Evolutionary conservation across 306 rosid species (phyloP), one percentile per base, ranked within the genome.

Genomic region (Trifolium subterraneum): DNA sequence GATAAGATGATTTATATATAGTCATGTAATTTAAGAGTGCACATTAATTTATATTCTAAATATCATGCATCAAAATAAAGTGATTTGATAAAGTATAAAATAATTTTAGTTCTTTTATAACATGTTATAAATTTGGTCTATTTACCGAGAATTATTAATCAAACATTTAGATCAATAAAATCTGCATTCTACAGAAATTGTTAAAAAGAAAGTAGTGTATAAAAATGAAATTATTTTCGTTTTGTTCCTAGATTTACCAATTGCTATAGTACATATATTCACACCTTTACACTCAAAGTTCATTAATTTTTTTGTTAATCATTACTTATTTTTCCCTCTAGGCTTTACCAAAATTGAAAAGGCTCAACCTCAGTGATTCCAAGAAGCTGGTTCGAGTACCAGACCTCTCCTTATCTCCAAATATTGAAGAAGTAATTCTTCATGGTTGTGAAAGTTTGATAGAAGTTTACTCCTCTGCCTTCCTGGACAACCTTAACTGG

Each of bases 361-460:
- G 77, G 14, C 67, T 80, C 1, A 10, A 80, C 62, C 64, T 80
- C 7, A 19, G 77, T 42, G 0, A 2, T 42, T 80, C 80, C 23
- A 0, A 0, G 56, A 33, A 75, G 1, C 15, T 80, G 9, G n/a
- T 10, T 14, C 4, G 11, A 74, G 7, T 80, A 15, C 84, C 77
- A 8, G 69, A 80, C 35, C 55, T 80, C 1, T 52, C 44, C 15
- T 71, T 19, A 0, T 63, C 3, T 14, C 77, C 84, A 63, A 70
- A 63, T 44, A 75, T 75, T 80, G 80, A 80, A 70, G 80, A 80
- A 63, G 44, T 80, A 19, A 18, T 61, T 75, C 77, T 80, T 0
- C 42, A 39, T 31, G 3, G 10, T n/a, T 80, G 80, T 52, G 7
- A 0, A 31, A 22, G 14, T 1, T 55, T 80, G 73, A 8, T 0